Evolutionary conservation across 495 filamentous ascomycete species (phyloP).

Genomic region (Xylaria telfairii): DNA sequence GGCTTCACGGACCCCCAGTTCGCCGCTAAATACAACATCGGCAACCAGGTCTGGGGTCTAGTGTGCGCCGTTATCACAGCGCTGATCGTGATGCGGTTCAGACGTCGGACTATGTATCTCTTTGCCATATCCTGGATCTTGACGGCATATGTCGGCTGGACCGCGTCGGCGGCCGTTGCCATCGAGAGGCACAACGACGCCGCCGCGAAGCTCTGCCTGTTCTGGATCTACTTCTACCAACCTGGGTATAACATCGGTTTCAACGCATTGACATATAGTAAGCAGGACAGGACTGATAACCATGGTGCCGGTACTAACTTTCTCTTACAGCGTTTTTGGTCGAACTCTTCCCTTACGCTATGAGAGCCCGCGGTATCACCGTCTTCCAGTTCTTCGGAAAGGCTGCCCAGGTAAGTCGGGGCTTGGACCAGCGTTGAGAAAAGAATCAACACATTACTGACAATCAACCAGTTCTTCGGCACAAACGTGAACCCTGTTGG

Average conservation of each 20-base stretch:
- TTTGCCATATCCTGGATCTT: constrained; percentile 52
- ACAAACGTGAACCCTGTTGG: constrained; percentile 71
- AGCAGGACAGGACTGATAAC: constrained; percentile 15
- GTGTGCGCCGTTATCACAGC: constrained; percentile 54
- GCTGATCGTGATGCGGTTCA: constrained; percentile 54
- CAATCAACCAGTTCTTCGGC: constrained; percentile 55
- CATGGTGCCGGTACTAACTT: constrained; percentile 18
- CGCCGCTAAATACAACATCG: constrained; percentile 61
- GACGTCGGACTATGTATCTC: constrained; percentile 59
- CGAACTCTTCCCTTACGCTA: constrained; percentile 65
- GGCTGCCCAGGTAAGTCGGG: constrained; percentile 38
- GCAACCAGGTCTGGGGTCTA: constrained; percentile 57
- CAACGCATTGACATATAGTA: constrained; percentile 65
- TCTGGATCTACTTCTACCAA: constrained; percentile 63
- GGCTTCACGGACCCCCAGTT: constrained; percentile 52
- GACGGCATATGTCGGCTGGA: constrained; percentile 58
- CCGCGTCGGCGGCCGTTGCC: constrained; percentile 55
- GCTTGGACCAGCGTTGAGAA: not conserved
- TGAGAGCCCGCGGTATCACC: constrained; percentile 62
- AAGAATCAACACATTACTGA: not conserved
- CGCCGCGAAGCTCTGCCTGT: constrained; percentile 55
- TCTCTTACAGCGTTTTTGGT: constrained; percentile 55
- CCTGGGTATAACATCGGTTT: constrained; percentile 66
- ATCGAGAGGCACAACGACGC: constrained; percentile 42
- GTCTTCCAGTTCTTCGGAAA: constrained; percentile 67